Conservation (phyloP, 306 rosid genomes). For the Adenanthera pavonina region DNA sequence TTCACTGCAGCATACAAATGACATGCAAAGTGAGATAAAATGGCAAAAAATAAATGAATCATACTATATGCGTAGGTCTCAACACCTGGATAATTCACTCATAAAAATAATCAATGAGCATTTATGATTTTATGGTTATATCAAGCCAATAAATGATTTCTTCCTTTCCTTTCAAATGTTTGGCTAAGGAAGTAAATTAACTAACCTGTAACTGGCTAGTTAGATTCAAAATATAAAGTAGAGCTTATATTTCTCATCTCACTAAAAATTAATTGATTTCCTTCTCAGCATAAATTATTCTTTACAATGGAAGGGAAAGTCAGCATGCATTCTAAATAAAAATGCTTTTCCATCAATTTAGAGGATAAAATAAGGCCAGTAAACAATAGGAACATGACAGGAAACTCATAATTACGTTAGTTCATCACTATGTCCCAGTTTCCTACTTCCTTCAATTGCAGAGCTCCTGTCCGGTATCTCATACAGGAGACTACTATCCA, state of each 20-base stretch:
- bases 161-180: neutral
- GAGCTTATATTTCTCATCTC: slow-evolving; percentile 9
- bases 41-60: neutral
- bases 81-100: neutral
- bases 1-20: slow-evolving; percentile 8
- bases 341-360: slow-evolving; percentile 6
- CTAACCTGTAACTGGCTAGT: neutral
- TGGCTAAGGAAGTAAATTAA: neutral
- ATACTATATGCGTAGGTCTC: neutral
- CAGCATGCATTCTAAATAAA: neutral
- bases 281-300: neutral
- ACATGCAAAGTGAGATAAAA: slow-evolving; percentile 21
- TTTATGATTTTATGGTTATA: neutral
- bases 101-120: neutral
- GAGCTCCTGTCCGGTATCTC: slow-evolving; percentile 77
- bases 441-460: slow-evolving; percentile 93
- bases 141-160: neutral
- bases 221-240: neutral
- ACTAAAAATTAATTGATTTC: neutral
- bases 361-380: slow-evolving; percentile 14
- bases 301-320: neutral
- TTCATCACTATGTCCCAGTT: slow-evolving; percentile 83
- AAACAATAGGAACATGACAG: neutral
- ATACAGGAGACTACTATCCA: slow-evolving; percentile 71
- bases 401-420: slow-evolving; percentile 57